Base-by-base conservation (phyloP, 2,329 filamentous ascomycete species). In the Rutstroemia sp. region DNA sequence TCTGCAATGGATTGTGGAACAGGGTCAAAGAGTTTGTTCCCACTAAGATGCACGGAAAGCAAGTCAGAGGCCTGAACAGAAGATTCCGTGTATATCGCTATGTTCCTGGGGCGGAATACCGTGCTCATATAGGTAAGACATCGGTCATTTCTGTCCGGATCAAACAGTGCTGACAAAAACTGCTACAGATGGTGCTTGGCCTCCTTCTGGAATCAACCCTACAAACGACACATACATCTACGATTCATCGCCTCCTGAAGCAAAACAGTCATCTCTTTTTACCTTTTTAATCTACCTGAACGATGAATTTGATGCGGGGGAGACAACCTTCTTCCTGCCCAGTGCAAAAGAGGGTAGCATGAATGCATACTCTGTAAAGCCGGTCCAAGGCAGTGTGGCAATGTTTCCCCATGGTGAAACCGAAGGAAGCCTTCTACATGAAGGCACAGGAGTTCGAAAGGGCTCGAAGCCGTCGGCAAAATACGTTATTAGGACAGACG, bases 1-100 rank as follows among this genome's bases (percentile, higher is more conserved):
- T 88, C 67, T 80, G 84, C 63, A 78, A 84, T 56, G 76, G 73
- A 14, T 73, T 88, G 1, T 88, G 85, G 85, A 69, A 72, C 0
- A 77, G 85, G 14, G 78, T 88, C 2, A 71, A 76, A 2, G 71
- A 76, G 0, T 83, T 82, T 48, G 78, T 88, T 0, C 84, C 86
- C 0, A 66, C 72, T 0, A 70, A 71, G 0, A 72, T 86, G 1
- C 75, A 76, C 14, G 84, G 84, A 0, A 79, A 78, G 38, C 67
- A 73, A 21, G 82, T 80, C 0, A 75, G 84, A 4, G 84, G 86
- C 0, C 73, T 89, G 55, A 89, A 89, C 63, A 75, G 86, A 1
- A 78, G 86, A 5, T 89, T 88, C 71, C 77, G 86, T 17, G 84
- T 88, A 0, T 89, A 89, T 61, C 76, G 86, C 63, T 89, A 89